A percentile compares a stretch with the other conserved stretches of the same genome.
Conservation (phyloP, 345 rosid species). For the Eucalyptus cladocalyx region DNA sequence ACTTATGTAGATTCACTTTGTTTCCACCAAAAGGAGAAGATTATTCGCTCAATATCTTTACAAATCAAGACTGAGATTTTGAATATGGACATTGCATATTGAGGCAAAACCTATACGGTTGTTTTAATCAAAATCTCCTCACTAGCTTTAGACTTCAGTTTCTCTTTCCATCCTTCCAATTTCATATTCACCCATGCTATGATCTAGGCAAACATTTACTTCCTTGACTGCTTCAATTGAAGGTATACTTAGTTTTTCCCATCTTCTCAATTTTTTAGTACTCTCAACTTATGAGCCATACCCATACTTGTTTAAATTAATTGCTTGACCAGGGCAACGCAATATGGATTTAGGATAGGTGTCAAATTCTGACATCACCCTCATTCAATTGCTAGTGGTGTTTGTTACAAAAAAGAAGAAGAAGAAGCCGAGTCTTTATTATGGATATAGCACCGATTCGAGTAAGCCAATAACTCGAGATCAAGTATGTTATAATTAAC, state of each 20-base stretch:
- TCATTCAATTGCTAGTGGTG: not conserved
- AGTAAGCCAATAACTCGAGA: not conserved
- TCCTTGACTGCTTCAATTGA: not conserved
- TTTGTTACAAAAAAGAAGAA: too few relatives aligned
- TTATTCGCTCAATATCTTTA: not conserved
- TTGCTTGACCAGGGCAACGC: not conserved
- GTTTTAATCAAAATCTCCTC: not conserved
- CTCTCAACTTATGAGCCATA: not conserved
- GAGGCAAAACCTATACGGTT: not conserved
- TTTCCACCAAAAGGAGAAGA: not conserved
- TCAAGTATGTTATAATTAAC: not conserved
- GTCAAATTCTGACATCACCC: not conserved
- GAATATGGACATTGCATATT: not conserved
- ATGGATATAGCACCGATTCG: not conserved
- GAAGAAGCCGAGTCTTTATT: not conserved
- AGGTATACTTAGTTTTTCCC: not conserved
- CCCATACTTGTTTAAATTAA: not conserved
- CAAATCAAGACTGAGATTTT: not conserved
- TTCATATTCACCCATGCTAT: not conserved
- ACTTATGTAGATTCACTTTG: too few relatives aligned
- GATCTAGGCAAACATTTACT: not conserved
- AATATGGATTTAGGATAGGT: not conserved
- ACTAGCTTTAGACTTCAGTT: not conserved
- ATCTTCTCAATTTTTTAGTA: not conserved
- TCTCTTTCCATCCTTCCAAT: not conserved